A percentile compares a stretch with the other conserved stretches of the same genome.
These are phyloP conservation scores for Helichrysum umbraculigerum DNA, from an alignment of 129 eudicot genomes.

Conservation along the genomic window DNA sequence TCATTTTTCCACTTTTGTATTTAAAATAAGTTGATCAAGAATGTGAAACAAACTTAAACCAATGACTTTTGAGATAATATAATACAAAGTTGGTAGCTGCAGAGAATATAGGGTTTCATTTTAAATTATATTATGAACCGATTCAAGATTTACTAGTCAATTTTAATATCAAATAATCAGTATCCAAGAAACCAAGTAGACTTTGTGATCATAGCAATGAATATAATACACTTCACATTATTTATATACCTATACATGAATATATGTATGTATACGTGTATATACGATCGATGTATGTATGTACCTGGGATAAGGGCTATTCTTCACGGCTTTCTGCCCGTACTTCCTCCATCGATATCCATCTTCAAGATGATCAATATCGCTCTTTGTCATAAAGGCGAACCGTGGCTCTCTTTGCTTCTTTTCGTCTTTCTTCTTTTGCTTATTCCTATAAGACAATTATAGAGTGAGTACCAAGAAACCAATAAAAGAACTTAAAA, in stretches of 20 bases:
- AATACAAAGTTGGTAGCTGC: conserved; percentile 29
- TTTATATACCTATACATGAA: background rate
- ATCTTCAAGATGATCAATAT: conserved; percentile 92
- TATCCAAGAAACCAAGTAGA: conserved; percentile 32
- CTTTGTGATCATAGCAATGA: conserved; percentile 29
- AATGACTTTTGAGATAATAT: conserved; percentile 22
- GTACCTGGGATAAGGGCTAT: conserved; percentile 91
- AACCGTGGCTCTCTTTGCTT: conserved; percentile 69
- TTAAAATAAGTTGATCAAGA: background rate
- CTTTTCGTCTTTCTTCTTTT: conserved; percentile 64
- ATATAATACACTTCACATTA: background rate
- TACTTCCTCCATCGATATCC: conserved; percentile 99
- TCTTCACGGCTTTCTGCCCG: conserved; percentile 93
- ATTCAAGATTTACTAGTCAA: conserved; percentile 24
- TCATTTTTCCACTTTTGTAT: conserved; percentile 10
- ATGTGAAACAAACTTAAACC: conserved; percentile 18
- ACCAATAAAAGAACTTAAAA: background rate
- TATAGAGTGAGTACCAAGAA: background rate
- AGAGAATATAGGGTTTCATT: conserved; percentile 32
- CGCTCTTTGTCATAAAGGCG: conserved; percentile 94
- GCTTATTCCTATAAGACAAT: conserved; percentile 40
- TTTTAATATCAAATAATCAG: conserved; percentile 19
- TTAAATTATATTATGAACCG: conserved; percentile 24
- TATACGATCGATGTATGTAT: background rate
- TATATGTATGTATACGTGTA: background rate